These are phyloP conservation scores for Plasmodiophora brassicae DNA, from an alignment of 208 protist genomes.

Conservation along the genomic window DNA sequence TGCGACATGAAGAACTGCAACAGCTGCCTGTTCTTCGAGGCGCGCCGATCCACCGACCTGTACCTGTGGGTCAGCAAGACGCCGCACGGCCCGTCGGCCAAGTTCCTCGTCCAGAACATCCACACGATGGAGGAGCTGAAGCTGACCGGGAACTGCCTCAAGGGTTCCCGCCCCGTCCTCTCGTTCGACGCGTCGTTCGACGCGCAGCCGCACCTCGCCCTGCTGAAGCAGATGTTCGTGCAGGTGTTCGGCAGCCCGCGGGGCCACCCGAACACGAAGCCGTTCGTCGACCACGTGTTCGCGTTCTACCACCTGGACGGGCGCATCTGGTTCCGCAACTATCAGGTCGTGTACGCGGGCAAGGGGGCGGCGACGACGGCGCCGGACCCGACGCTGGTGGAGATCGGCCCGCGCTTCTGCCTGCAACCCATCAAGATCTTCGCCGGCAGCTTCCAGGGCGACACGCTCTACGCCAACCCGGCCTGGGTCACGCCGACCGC, in stretches of 20 bases:
- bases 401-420: constrained; percentile 93
- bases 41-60: constrained; percentile 42
- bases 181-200: constrained; percentile 94
- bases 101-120: constrained; percentile 62
- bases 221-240: constrained; percentile 89
- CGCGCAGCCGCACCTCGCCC: constrained; percentile 69
- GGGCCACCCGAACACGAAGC: constrained; percentile 91
- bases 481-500: neutral
- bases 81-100: constrained; percentile 48
- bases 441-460: constrained; percentile 78
- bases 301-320: constrained; percentile 89
- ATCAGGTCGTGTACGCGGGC: constrained; percentile 76
- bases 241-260: constrained; percentile 86
- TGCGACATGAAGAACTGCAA: constrained; percentile 54
- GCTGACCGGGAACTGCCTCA: constrained; percentile 95
- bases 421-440: constrained; percentile 72
- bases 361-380: neutral
- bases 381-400: constrained; percentile 68
- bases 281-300: constrained; percentile 95
- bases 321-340: constrained; percentile 96
- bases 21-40: constrained; percentile 51
- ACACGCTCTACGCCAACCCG: neutral
- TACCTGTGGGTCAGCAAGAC: constrained; percentile 52
- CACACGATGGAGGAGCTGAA: constrained; percentile 94
- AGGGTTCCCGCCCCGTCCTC: constrained; percentile 88